Percentiles rank a stretch among this genome's conserved stretches.
These are phyloP conservation scores for Fusarium torreyae DNA, from an alignment of 2,329 filamentous ascomycete genomes.

Conservation along the genomic window DNA sequence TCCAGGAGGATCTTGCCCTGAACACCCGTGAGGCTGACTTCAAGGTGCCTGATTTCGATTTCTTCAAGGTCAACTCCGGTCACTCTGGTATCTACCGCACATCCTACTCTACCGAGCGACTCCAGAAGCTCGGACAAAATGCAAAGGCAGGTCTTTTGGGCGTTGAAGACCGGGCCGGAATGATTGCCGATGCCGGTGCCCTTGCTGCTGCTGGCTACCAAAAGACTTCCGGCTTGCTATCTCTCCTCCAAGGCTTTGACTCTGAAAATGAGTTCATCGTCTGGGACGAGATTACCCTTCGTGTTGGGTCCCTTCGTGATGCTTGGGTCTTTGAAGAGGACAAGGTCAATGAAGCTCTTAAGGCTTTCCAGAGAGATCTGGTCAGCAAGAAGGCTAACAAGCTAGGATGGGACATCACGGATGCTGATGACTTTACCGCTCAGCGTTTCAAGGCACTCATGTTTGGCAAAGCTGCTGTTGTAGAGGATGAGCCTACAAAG, in stretches of 20 bases:
- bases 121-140: constrained; percentile 89
- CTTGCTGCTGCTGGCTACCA: constrained; percentile 92
- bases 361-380: constrained; percentile 85
- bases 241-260: constrained; percentile 86
- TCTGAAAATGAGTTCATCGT: constrained; percentile 91
- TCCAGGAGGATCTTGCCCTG: constrained; percentile 80
- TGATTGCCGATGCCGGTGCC: constrained; percentile 94
- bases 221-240: constrained; percentile 90
- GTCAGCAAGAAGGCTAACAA: constrained; percentile 86
- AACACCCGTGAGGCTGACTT: constrained; percentile 78
- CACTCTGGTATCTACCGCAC: constrained; percentile 95
- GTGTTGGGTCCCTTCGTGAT: constrained; percentile 82
- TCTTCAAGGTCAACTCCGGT: constrained; percentile 97
- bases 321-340: constrained; percentile 88
- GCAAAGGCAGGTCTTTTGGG: constrained; percentile 80
- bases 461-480: constrained; percentile 86
- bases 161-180: constrained; percentile 93
- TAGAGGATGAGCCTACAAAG: constrained; percentile 84
- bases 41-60: constrained; percentile 83
- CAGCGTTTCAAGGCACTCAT: constrained; percentile 96
- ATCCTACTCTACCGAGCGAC: constrained; percentile 85
- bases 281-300: constrained; percentile 91
- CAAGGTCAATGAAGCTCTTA: constrained; percentile 79
- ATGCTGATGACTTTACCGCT: constrained; percentile 87
- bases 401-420: constrained; percentile 89